A percentile compares a stretch with the other conserved stretches of the same genome.
Conservation (phyloP, 306 rosid genomes). For the Rosa chinensis region DNA sequence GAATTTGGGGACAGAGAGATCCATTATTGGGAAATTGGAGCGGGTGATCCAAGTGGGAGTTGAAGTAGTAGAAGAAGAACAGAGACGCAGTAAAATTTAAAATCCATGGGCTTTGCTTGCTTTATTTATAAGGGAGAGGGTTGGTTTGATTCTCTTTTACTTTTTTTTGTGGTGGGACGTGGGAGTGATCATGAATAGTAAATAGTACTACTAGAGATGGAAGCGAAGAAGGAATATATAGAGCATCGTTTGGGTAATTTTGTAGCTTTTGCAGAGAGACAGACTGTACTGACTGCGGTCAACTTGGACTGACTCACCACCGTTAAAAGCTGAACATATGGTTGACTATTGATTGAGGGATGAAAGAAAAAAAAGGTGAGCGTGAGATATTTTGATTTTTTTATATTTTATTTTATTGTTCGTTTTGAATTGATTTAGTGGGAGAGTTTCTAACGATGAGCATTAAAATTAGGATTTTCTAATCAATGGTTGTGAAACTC, state of each 20-base stretch:
- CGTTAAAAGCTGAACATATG: background rate
- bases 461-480: no score
- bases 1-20: slow-evolving; percentile 64
- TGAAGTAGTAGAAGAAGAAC: slow-evolving; percentile 12
- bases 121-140: slow-evolving; percentile 1
- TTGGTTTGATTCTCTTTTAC: background rate
- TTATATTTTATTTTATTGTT: no score
- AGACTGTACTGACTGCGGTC: background rate
- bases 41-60: slow-evolving; percentile 28
- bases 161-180: background rate
- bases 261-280: background rate
- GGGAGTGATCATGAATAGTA: background rate
- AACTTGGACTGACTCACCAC: background rate
- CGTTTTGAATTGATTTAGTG: no score
- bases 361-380: no score
- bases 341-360: no score
- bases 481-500: no score
- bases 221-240: no score
- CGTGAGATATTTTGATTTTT: no score
- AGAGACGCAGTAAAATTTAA: slow-evolving; percentile 41
- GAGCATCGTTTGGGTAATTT: background rate
- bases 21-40: slow-evolving; percentile 10
- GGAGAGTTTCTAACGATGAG: no score
- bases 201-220: background rate
- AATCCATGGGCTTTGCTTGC: slow-evolving; percentile 26